phyloP scores from a whole-genome alignment of 2,329 filamentous ascomycete species.

The Cladobotryum protrusum region DNA sequence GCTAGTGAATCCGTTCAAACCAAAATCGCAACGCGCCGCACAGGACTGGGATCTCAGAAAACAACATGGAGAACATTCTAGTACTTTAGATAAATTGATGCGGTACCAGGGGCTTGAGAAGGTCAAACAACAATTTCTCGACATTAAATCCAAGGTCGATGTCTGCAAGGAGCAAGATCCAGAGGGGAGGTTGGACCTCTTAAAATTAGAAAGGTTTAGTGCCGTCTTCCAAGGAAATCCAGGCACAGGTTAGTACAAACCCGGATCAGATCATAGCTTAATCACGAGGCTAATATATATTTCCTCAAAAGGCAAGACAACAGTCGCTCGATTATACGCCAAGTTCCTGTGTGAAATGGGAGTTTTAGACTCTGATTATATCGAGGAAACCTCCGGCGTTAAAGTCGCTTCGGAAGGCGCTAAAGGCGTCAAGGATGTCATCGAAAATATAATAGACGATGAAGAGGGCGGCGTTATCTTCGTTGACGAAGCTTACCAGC shows the following conservation, averaged over 20 bases:
- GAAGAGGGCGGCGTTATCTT: slow-evolving; percentile 51
- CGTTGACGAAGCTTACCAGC: slow-evolving; percentile 68
- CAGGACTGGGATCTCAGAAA: slow-evolving; percentile 1
- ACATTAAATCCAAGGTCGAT: slow-evolving; percentile 6
- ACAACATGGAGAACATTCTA: not conserved
- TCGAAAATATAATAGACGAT: slow-evolving; percentile 3
- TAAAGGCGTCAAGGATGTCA: not conserved
- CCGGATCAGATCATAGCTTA: not conserved
- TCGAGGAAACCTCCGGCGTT: too few species aligned
- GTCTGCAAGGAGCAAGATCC: slow-evolving; percentile 1
- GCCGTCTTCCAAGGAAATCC: slow-evolving; percentile 9
- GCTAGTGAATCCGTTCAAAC: too few species aligned
- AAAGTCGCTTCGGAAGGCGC: too few species aligned
- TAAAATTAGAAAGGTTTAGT: slow-evolving; percentile 5
- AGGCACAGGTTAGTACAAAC: slow-evolving; percentile 5
- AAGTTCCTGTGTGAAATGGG: slow-evolving; percentile 23
- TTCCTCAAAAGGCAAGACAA: slow-evolving; percentile 22
- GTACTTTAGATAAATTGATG: slow-evolving; percentile 3
- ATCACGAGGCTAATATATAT: not conserved
- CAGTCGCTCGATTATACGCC: slow-evolving; percentile 23
- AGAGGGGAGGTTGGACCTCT: not conserved
- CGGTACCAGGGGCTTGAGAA: slow-evolving; percentile 2
- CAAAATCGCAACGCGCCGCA: too few species aligned
- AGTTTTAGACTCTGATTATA: too few species aligned
- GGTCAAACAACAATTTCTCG: slow-evolving; percentile 5